phyloP scores from a whole-genome alignment of 2,329 filamentous ascomycete genomes.

The Penicillium sp. region DNA sequence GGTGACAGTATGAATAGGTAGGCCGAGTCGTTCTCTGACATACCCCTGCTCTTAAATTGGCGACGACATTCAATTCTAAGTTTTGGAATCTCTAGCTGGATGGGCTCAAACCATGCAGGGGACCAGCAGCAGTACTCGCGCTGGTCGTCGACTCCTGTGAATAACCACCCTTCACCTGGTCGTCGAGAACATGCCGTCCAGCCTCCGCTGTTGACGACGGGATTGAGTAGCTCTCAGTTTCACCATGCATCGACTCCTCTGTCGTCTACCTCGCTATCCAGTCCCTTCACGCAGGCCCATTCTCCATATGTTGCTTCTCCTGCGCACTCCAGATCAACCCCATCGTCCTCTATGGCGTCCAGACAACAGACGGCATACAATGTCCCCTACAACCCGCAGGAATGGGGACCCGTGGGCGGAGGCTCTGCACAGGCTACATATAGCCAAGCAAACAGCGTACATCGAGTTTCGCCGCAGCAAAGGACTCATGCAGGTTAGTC shows the following conservation, averaged over 20 bases:
- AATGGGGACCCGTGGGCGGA: conserved; percentile 44
- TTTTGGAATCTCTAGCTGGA: conserved; percentile 27
- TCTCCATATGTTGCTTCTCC: conserved; percentile 39
- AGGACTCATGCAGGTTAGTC: conserved; percentile 33
- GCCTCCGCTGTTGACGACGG: conserved; percentile 42
- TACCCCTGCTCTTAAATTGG: background rate
- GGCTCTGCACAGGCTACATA: conserved; percentile 27
- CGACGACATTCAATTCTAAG: conserved; percentile 21
- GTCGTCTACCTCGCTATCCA: conserved; percentile 43
- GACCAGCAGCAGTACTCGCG: conserved; percentile 32
- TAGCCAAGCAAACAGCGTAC: conserved; percentile 27
- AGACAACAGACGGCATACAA: conserved; percentile 39
- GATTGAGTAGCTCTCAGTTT: conserved; percentile 36
- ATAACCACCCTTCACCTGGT: conserved; percentile 35
- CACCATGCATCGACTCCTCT: conserved; percentile 39
- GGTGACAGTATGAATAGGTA: conserved; percentile 39
- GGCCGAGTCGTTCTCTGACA: conserved; percentile 15
- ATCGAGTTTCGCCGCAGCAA: conserved; percentile 26
- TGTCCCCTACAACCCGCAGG: conserved; percentile 47
- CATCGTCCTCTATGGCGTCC: conserved; percentile 42
- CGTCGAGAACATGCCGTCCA: conserved; percentile 43
- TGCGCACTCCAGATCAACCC: conserved; percentile 31
- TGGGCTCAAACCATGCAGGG: conserved; percentile 30
- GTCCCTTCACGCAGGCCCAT: conserved; percentile 40
- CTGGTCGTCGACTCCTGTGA: conserved; percentile 31